phyloP scores from a whole-genome alignment of 2,329 filamentous ascomycete genomes.

The Aspergillus udagawae region DNA sequence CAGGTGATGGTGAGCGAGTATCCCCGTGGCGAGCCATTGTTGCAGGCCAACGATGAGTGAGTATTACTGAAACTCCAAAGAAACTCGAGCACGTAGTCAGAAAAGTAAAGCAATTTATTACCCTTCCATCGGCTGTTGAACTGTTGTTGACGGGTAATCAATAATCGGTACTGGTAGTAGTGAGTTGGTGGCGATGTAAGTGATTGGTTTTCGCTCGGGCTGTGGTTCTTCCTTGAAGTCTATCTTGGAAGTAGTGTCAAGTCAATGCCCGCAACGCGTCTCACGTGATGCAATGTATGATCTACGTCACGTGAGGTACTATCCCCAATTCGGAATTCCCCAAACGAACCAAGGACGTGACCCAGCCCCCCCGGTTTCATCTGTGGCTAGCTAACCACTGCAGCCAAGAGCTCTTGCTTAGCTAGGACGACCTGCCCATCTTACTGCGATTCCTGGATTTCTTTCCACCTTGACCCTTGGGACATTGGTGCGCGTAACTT shows the following conservation, averaged over 20 bases:
- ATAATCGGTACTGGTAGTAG: not conserved
- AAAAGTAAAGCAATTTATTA: slow-evolving; percentile 18
- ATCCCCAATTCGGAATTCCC: slow-evolving; percentile 22
- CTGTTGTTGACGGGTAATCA: slow-evolving; percentile 1
- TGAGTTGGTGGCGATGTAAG: not conserved
- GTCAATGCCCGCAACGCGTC: not conserved
- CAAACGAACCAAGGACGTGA: slow-evolving; percentile 22
- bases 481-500: not conserved
- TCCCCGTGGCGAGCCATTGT: slow-evolving; percentile 59
- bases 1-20: slow-evolving; percentile 85
- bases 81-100: slow-evolving; percentile 22
- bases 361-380: slow-evolving; percentile 29
- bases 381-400: slow-evolving; percentile 14
- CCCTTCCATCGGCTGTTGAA: slow-evolving; percentile 18
- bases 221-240: not conserved
- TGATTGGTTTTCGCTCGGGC: not conserved
- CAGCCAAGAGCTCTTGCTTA: slow-evolving; percentile 8
- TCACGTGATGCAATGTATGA: slow-evolving; percentile 12
- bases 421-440: not conserved
- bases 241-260: not conserved
- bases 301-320: not conserved
- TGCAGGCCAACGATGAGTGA: slow-evolving; percentile 51
- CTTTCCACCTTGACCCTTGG: not conserved
- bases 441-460: not conserved
- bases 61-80: slow-evolving; percentile 41